phyloP scores from a whole-genome alignment of 441 rosid genomes.

The Breynia disticha region DNA sequence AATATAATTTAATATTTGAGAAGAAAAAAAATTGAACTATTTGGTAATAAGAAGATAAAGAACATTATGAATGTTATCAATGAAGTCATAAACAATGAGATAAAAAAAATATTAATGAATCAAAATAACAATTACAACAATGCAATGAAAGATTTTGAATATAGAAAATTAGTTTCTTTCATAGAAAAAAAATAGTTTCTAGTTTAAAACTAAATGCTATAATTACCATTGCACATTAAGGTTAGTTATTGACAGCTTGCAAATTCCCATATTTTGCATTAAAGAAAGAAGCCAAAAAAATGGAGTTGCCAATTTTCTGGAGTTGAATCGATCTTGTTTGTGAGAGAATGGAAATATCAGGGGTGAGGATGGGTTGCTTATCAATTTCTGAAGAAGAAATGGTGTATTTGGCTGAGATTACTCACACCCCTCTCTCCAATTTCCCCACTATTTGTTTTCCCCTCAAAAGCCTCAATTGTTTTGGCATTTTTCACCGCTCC shows the following conservation, averaged over 20 bases:
- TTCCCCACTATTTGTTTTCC: not conserved
- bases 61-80: no score
- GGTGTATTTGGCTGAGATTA: conserved; percentile 5
- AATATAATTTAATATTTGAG: no score
- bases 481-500: not conserved
- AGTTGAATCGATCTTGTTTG: not conserved
- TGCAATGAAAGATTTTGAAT: no score
- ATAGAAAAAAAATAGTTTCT: no score
- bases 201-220: no score
- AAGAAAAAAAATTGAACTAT: no score
- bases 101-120: no score
- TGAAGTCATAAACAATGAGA: no score
- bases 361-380: conserved; percentile 4
- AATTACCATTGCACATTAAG: no score
- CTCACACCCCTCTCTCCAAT: not conserved
- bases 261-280: not conserved
- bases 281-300: not conserved
- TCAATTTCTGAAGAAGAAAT: conserved; percentile 9
- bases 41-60: no score
- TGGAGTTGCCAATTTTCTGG: not conserved
- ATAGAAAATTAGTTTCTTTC: no score
- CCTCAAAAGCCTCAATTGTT: not conserved
- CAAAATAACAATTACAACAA: no score
- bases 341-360: not conserved
- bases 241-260: not conserved